These are phyloP conservation scores for Blastobotrys serpentis DNA, from an alignment of 1,139 yeast genomes.

Conservation along the genomic window DNA sequence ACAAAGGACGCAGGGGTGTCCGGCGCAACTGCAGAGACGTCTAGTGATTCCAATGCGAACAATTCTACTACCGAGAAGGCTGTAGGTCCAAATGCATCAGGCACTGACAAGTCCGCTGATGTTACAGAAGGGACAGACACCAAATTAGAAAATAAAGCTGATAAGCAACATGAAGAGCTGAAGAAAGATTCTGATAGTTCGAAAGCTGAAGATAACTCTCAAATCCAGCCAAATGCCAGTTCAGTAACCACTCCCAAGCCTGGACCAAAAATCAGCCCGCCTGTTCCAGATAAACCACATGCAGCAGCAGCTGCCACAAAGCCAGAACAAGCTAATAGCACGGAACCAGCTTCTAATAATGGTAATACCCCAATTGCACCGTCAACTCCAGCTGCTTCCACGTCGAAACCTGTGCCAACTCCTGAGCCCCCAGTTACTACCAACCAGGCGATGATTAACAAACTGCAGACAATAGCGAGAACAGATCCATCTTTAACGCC, in stretches of 20 bases:
- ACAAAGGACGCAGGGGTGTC: no score
- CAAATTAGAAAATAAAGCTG: neutral
- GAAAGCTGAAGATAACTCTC: neutral
- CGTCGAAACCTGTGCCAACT: constrained; percentile 15
- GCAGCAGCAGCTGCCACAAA: no score
- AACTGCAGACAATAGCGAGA: constrained; percentile 78
- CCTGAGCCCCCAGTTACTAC: constrained; percentile 37
- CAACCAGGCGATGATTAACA: constrained; percentile 76
- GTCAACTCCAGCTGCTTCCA: constrained; percentile 14
- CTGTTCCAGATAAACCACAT: neutral
- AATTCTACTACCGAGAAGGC: no score
- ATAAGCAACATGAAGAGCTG: neutral
- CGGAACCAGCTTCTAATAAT: constrained; percentile 14
- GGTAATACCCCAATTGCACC: constrained; percentile 14
- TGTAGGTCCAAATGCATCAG: no score
- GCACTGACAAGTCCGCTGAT: neutral
- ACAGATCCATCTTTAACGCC: constrained; percentile 63
- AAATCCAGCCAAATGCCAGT: neutral
- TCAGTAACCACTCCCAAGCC: constrained; percentile 1
- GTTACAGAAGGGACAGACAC: neutral
- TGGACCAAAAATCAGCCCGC: constrained; percentile 5
- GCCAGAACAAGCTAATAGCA: neutral
- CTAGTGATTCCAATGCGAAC: no score
- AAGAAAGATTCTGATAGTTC: neutral
- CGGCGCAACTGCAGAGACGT: neutral